phyloP scores from a whole-genome alignment of 192 early-diverging fungal genomes.

The Linnemannia zychae region DNA sequence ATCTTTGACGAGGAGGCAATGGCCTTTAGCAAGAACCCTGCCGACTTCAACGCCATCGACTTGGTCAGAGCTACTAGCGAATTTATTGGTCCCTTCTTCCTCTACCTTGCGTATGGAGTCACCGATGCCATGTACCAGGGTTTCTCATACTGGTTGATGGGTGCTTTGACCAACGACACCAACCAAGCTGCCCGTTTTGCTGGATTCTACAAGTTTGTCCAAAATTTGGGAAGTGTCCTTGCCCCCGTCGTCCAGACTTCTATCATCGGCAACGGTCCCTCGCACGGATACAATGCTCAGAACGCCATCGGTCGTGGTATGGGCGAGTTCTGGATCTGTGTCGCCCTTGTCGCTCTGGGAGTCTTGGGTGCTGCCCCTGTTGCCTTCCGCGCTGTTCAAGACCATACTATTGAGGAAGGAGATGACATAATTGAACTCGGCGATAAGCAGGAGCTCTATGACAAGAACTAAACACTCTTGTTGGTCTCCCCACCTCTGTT shows the following conservation, averaged over 20 bases:
- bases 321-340: conserved; percentile 40
- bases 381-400: conserved; percentile 47
- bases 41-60: conserved; percentile 45
- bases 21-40: conserved; percentile 23
- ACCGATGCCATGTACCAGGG: conserved; percentile 88
- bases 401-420: conserved; percentile 37
- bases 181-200: conserved; percentile 78
- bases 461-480: conserved; percentile 31
- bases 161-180: conserved; percentile 86
- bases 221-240: conserved; percentile 55
- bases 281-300: conserved; percentile 21
- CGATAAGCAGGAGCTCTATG: conserved; percentile 50
- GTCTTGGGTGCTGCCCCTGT: conserved; percentile 43
- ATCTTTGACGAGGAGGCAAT: background rate
- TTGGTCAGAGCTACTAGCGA: conserved; percentile 29
- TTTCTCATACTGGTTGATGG: conserved; percentile 87
- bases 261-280: conserved; percentile 41
- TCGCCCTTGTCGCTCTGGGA: conserved; percentile 39
- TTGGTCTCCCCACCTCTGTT: background rate
- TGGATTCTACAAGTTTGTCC: conserved; percentile 62
- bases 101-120: conserved; percentile 82
- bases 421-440: conserved; percentile 14
- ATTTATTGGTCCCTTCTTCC: conserved; percentile 72
- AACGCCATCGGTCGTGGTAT: conserved; percentile 27
- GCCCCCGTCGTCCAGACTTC: conserved; percentile 51